These are phyloP conservation scores for Hypoxylon trugodes DNA, from an alignment of 495 filamentous ascomycete genomes.

Conservation along the genomic window DNA sequence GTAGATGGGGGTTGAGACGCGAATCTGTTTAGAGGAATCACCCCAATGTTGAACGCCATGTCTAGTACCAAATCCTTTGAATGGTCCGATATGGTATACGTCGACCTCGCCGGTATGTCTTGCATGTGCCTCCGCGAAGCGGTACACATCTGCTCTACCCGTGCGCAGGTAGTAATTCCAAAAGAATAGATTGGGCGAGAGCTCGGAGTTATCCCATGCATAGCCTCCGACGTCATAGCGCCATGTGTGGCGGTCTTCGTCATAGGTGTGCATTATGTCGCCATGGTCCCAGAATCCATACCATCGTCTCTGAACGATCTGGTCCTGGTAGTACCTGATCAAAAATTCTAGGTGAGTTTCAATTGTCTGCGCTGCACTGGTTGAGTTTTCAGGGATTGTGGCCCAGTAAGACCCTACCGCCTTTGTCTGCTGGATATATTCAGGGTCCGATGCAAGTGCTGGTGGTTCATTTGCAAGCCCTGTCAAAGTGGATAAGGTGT, in stretches of 20 bases:
- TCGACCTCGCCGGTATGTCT: slow-evolving; percentile 61
- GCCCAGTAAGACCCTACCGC: slow-evolving; percentile 56
- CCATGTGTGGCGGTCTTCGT: slow-evolving; percentile 58
- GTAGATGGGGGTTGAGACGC: slow-evolving; percentile 57
- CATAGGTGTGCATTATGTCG: slow-evolving; percentile 62
- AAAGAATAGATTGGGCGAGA: slow-evolving; percentile 61
- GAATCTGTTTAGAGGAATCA: slow-evolving; percentile 60
- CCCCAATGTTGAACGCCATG: slow-evolving; percentile 62
- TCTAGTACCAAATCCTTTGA: slow-evolving; percentile 60
- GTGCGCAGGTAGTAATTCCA: slow-evolving; percentile 63
- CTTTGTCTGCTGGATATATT: slow-evolving; percentile 52
- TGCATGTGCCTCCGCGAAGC: slow-evolving; percentile 58
- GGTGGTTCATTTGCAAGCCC: slow-evolving; percentile 49
- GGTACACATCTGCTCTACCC: slow-evolving; percentile 54
- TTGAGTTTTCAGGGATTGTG: slow-evolving; percentile 29
- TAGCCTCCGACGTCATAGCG: slow-evolving; percentile 62
- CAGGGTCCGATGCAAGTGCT: slow-evolving; percentile 46
- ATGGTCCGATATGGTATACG: slow-evolving; percentile 57
- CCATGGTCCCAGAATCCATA: slow-evolving; percentile 63
- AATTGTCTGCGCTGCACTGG: slow-evolving; percentile 37
- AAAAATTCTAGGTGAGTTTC: slow-evolving; percentile 55
- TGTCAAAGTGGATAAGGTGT: slow-evolving; percentile 45
- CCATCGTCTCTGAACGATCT: slow-evolving; percentile 57
- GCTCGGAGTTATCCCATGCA: slow-evolving; percentile 64
- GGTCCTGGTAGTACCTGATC: slow-evolving; percentile 54